Evolutionary conservation across 208 protist genomes (phyloP).

Genomic region (Trypanosoma scelopori): DNA sequence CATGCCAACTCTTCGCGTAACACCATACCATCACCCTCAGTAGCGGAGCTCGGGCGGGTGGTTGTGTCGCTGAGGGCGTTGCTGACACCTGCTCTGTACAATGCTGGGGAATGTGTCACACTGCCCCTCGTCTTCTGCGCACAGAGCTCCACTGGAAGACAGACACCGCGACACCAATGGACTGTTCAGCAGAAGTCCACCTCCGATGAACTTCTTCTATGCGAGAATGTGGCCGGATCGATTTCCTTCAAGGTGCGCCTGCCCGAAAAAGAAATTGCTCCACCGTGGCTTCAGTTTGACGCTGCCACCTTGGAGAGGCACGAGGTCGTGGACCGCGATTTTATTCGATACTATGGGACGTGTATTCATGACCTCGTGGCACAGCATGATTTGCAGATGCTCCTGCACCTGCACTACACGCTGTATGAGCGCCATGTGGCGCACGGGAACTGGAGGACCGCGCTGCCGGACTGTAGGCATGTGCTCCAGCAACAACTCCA

Average conservation of each 20-base stretch:
- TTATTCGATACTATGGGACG: conserved; percentile 28
- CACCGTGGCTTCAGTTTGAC: conserved; percentile 36
- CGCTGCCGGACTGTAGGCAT: conserved; percentile 13
- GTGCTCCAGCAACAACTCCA: conserved; percentile 4
- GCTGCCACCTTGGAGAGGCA: conserved; percentile 1
- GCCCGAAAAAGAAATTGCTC: conserved; percentile 28
- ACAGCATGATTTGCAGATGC: conserved; percentile 6
- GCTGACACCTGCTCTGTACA: conserved; percentile 38
- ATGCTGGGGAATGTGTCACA: conserved; percentile 26
- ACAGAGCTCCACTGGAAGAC: conserved; percentile 7
- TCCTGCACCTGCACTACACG: conserved; percentile 31
- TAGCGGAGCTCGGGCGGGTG: conserved; percentile 30
- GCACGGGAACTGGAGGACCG: conserved; percentile 19
- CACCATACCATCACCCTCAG: neutral
- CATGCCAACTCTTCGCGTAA: conserved; percentile 1
- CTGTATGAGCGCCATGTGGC: conserved; percentile 33
- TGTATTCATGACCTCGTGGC: conserved; percentile 20
- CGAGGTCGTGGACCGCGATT: neutral
- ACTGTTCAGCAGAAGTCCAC: conserved; percentile 16
- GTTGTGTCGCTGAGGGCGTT: conserved; percentile 37
- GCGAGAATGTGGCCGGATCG: conserved; percentile 22
- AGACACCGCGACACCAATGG: conserved; percentile 16
- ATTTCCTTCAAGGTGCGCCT: conserved; percentile 36
- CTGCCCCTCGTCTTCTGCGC: conserved; percentile 36
- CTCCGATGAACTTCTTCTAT: neutral